Evolutionary conservation across 768 basidiomycete genomes (phyloP).

Genomic region (Pulveroboletus sp.): DNA sequence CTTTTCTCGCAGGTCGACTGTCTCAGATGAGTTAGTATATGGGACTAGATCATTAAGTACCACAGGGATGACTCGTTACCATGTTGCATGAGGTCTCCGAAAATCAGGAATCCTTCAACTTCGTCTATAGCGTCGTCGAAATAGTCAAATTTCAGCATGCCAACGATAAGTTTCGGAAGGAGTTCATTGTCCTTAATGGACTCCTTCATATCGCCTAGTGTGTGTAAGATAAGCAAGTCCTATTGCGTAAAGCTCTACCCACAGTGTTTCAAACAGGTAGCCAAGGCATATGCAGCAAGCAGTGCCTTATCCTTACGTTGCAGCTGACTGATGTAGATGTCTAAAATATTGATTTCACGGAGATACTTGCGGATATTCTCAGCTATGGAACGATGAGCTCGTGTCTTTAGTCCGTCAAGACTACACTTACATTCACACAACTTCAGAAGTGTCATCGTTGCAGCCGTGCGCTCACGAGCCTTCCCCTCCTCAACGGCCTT

Average conservation of each 20-base stretch:
- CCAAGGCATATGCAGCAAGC: neutral
- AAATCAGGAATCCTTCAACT: neutral
- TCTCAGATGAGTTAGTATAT: neutral
- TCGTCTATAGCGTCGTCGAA: too few relatives aligned
- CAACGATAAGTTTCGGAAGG: too few relatives aligned
- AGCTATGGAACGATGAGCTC: neutral
- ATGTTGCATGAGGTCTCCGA: neutral
- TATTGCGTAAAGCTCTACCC: neutral
- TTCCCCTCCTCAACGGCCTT: neutral
- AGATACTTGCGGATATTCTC: neutral
- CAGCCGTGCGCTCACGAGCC: neutral
- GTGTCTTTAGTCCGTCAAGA: neutral
- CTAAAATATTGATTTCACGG: neutral
- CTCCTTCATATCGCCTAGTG: too few relatives aligned
- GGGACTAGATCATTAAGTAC: too few relatives aligned
- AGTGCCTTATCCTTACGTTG: neutral
- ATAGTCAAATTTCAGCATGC: too few relatives aligned
- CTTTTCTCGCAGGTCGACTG: constrained; percentile 3
- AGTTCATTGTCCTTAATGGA: too few relatives aligned
- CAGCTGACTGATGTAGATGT: neutral
- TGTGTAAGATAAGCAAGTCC: neutral
- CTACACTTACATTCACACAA: neutral
- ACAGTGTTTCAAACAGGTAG: neutral
- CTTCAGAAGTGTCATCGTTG: neutral
- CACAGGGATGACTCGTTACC: neutral